Evolutionary conservation across 352 stramenopile species (phyloP).

Genomic region (Phytophthora quininea): DNA sequence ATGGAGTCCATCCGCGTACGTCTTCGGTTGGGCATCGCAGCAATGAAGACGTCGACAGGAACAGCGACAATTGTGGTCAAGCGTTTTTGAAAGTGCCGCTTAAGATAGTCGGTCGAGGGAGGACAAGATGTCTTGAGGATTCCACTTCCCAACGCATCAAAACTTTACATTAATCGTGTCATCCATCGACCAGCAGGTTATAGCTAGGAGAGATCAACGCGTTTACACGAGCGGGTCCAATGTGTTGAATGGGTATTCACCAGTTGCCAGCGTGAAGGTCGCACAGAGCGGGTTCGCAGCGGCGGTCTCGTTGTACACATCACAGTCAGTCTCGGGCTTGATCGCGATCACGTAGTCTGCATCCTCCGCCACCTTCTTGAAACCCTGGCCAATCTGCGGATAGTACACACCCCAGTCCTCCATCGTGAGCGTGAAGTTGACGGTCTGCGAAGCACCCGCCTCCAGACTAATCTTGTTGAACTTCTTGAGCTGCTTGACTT

Average conservation of each 20-base stretch:
- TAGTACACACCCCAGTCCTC: slow-evolving; percentile 5
- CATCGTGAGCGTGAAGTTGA: background rate
- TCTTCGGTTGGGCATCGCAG: background rate
- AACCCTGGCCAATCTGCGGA: slow-evolving; percentile 1
- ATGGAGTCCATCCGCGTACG: slow-evolving; percentile 8
- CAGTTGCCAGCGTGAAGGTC: background rate
- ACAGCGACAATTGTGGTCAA: too few relatives aligned
- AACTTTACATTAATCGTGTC: too few relatives aligned
- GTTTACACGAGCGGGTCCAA: background rate
- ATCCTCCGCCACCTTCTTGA: slow-evolving; percentile 1
- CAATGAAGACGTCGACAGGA: too few relatives aligned
- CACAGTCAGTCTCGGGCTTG: background rate
- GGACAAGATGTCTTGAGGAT: too few relatives aligned
- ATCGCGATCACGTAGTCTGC: slow-evolving; percentile 2
- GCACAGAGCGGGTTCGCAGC: background rate
- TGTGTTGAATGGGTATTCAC: slow-evolving; percentile 2
- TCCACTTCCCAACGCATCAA: too few relatives aligned
- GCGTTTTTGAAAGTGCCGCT: too few relatives aligned
- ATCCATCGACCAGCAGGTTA: too few relatives aligned
- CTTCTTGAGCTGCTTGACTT: slow-evolving; percentile 4
- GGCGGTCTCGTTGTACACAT: background rate
- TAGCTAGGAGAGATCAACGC: too few relatives aligned
- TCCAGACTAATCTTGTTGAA: slow-evolving; percentile 4
- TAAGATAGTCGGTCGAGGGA: too few relatives aligned
- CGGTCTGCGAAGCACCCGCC: background rate